phyloP scores from a whole-genome alignment of 805 yeast genomes.

The Yarrowia deformans region DNA sequence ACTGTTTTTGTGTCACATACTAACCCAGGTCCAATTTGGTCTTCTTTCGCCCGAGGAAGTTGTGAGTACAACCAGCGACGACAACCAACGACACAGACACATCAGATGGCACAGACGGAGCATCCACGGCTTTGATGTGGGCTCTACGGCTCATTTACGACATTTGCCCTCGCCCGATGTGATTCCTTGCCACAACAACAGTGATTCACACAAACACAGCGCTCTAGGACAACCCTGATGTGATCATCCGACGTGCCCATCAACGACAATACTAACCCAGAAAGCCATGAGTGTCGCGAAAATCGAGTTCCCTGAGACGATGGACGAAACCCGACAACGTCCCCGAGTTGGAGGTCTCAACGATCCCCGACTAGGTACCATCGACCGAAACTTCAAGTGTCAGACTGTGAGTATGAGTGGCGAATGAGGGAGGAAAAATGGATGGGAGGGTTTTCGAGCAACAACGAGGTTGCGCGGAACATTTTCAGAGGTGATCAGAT shows the following conservation, averaged over 20 bases:
- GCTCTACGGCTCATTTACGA: not conserved
- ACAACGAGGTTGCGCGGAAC: too few relatives aligned
- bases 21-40: slow-evolving; percentile 84
- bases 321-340: slow-evolving; percentile 94
- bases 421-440: not conserved
- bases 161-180: not conserved
- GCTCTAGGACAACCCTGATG: not conserved
- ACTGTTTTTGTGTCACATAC: slow-evolving; percentile 27
- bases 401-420: slow-evolving; percentile 64
- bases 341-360: slow-evolving; percentile 97
- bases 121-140: too few relatives aligned
- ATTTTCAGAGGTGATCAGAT: not conserved
- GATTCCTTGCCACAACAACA: not conserved
- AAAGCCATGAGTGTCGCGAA: slow-evolving; percentile 98
- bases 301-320: slow-evolving; percentile 98
- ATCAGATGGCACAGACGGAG: too few relatives aligned
- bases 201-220: not conserved
- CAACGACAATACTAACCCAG: slow-evolving; percentile 45
- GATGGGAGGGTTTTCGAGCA: not conserved
- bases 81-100: not conserved
- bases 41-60: slow-evolving; percentile 96
- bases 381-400: slow-evolving; percentile 96
- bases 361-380: slow-evolving; percentile 96
- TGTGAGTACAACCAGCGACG: slow-evolving; percentile 49
- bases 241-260: not conserved